Conservation (phyloP, 129 eudicot genomes). For the Escallonia herrerae region DNA sequence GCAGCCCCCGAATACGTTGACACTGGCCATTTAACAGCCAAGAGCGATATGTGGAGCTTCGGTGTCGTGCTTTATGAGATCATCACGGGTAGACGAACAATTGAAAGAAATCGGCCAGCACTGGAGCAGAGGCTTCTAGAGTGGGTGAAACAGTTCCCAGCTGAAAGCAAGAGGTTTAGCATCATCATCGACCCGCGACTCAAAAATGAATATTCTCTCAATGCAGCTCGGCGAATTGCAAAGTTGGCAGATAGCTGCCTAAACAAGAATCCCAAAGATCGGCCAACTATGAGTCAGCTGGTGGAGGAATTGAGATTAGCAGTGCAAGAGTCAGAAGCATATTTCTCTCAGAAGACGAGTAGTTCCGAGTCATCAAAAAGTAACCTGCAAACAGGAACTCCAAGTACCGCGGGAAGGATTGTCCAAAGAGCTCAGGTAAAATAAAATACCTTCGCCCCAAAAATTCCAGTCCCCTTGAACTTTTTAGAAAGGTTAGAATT, state of each 20-base stretch:
- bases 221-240: constrained; percentile 36
- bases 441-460: too few relatives aligned
- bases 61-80: constrained; percentile 66
- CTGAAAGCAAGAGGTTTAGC: constrained; percentile 41
- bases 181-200: constrained; percentile 50
- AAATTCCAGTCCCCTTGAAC: too few relatives aligned
- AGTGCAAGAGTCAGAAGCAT: constrained; percentile 30
- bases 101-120: constrained; percentile 42
- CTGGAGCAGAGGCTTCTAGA: constrained; percentile 46
- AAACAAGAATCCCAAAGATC: constrained; percentile 34
- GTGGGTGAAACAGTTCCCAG: constrained; percentile 56
- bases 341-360: background rate
- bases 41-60: constrained; percentile 53
- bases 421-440: background rate
- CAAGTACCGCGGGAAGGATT: background rate
- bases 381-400: background rate
- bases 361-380: constrained; percentile 2
- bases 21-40: constrained; percentile 39
- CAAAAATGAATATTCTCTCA: constrained; percentile 27
- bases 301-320: constrained; percentile 39
- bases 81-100: constrained; percentile 46
- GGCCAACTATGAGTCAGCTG: constrained; percentile 40
- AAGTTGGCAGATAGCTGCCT: constrained; percentile 46
- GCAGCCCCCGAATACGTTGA: constrained; percentile 64
- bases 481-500: too few relatives aligned